A percentile compares a stretch with the other conserved stretches of the same genome.
Evolutionary conservation across 495 filamentous ascomycete species (phyloP).

Genomic region (Hyaloscypha variabilis): DNA sequence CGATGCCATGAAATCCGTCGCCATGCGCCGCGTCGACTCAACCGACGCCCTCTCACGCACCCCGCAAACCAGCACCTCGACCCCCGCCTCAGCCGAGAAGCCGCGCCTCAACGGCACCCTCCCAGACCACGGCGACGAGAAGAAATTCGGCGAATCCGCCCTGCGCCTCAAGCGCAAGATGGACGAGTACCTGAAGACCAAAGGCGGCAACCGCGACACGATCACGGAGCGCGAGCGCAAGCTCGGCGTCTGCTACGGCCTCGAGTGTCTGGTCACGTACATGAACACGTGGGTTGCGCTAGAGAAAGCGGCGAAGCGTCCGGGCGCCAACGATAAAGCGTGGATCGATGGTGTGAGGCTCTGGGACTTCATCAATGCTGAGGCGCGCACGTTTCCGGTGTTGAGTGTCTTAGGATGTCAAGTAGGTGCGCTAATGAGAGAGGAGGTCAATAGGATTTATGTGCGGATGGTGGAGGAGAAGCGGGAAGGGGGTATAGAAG

Average conservation of each 20-base stretch:
- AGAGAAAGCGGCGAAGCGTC: slow-evolving; percentile 18
- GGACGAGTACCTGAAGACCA: slow-evolving; percentile 26
- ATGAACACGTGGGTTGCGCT: slow-evolving; percentile 40
- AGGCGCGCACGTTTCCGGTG: slow-evolving; percentile 27
- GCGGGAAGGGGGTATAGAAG: slow-evolving; percentile 21
- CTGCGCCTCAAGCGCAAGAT: slow-evolving; percentile 30
- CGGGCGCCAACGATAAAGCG: neutral
- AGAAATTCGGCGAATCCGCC: slow-evolving; percentile 1
- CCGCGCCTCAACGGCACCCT: slow-evolving; percentile 17
- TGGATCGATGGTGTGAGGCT: slow-evolving; percentile 29
- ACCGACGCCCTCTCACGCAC: slow-evolving; percentile 29
- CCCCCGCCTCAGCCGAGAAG: slow-evolving; percentile 29
- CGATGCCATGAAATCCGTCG: slow-evolving; percentile 28
- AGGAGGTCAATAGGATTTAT: slow-evolving; percentile 33
- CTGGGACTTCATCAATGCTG: slow-evolving; percentile 33
- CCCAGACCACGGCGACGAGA: slow-evolving; percentile 17
- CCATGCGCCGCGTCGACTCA: slow-evolving; percentile 33
- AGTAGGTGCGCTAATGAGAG: slow-evolving; percentile 40
- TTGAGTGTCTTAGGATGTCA: slow-evolving; percentile 37
- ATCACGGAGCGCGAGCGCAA: slow-evolving; percentile 32
- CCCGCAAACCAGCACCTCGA: slow-evolving; percentile 26
- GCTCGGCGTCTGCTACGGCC: slow-evolving; percentile 35
- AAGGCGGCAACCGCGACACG: neutral
- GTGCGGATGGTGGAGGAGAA: neutral
- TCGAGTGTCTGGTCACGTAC: slow-evolving; percentile 46